Evolutionary conservation across 306 rosid genomes (phyloP).

Genomic region (Coriaria nepalensis): DNA sequence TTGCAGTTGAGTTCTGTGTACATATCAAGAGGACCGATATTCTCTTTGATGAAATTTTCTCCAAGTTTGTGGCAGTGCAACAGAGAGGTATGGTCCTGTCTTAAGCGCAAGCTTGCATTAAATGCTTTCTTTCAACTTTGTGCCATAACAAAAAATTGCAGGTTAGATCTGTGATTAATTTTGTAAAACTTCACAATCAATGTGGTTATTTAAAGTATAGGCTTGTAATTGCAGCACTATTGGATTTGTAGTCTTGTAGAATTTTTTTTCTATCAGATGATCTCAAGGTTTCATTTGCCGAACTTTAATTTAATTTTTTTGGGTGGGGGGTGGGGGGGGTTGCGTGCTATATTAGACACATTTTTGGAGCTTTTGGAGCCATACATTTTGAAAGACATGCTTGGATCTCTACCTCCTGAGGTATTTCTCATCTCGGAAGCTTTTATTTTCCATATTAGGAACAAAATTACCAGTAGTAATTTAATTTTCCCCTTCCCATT

Average conservation of each 20-base stretch:
- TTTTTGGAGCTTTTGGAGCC: slow-evolving; percentile 99
- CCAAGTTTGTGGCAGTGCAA: slow-evolving; percentile 58
- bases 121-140: neutral
- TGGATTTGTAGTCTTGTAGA: no score
- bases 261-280: no score
- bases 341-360: slow-evolving; percentile 49
- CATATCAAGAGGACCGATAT: slow-evolving; percentile 87
- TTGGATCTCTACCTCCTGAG: slow-evolving; percentile 98
- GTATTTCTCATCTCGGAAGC: slow-evolving; percentile 30
- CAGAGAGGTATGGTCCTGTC: slow-evolving; percentile 54
- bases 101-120: slow-evolving; percentile 10
- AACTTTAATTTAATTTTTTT: no score
- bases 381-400: slow-evolving; percentile 88
- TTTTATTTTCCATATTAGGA: slow-evolving; percentile 15
- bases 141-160: no score
- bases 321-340: no score
- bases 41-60: slow-evolving; percentile 88
- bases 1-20: slow-evolving; percentile 96
- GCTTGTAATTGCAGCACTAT: no score
- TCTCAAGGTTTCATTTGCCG: no score
- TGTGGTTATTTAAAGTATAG: no score
- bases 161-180: no score
- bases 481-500: no score
- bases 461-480: slow-evolving; percentile 8
- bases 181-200: no score